A percentile compares a stretch with the other conserved stretches of the same genome.
Conservation (phyloP, 495 filamentous ascomycete genomes). For the Letharia columbiana region DNA sequence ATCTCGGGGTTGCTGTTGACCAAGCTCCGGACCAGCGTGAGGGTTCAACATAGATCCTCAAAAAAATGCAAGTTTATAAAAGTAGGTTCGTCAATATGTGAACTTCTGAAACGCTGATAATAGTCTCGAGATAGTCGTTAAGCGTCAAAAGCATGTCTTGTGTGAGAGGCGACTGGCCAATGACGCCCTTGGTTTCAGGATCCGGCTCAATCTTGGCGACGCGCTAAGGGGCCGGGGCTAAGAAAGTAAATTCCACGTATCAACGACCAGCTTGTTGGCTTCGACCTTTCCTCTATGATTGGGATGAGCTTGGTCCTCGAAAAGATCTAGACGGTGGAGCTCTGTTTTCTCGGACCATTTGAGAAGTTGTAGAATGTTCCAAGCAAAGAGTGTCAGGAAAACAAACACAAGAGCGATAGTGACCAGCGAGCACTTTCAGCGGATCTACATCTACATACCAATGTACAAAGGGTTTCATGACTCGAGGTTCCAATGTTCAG, state of each 20-base stretch:
- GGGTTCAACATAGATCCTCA: conserved; percentile 13
- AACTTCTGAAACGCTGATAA: not conserved
- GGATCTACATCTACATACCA: not conserved
- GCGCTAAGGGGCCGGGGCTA: conserved; percentile 1
- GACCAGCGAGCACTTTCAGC: not conserved
- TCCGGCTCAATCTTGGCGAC: not conserved
- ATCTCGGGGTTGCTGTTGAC: conserved; percentile 13
- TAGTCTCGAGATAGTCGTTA: not conserved
- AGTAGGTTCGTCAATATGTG: not conserved
- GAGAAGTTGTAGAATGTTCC: not conserved
- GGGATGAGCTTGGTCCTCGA: not conserved
- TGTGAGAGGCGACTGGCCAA: not conserved
- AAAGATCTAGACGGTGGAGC: not conserved
- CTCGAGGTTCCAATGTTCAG: not conserved
- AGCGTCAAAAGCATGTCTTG: conserved; percentile 7
- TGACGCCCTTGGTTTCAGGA: conserved; percentile 2
- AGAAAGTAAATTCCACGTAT: not conserved
- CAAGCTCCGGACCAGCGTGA: conserved; percentile 1
- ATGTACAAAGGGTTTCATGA: not conserved
- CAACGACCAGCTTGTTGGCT: not conserved
- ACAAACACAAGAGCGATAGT: not conserved
- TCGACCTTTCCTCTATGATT: not conserved
- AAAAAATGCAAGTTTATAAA: not conserved
- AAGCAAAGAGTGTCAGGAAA: not conserved
- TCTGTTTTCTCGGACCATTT: not conserved